Base-by-base conservation (phyloP, 495 filamentous ascomycete genomes). In the Aspergillus panamensis region DNA sequence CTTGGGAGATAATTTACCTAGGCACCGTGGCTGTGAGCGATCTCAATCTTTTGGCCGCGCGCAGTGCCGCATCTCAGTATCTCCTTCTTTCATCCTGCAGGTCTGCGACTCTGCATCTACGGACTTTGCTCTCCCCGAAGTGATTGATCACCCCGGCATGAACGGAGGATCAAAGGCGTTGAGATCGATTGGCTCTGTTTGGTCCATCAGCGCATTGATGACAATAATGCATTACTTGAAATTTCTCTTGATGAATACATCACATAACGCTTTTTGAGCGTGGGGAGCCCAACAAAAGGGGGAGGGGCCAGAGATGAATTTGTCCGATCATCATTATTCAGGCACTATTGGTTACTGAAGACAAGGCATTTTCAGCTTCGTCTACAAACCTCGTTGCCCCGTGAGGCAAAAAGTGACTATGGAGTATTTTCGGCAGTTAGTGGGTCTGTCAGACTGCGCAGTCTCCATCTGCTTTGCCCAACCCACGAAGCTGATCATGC, bases 21-120 rank as follows among this genome's bases (percentile, higher is more conserved):
- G n/a, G n/a, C 10, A 29, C n/a, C 19, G 16, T 35, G 48, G 48
- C 29, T 51, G 16, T 52, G 29, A 58, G 35, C 16, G 13, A 49
- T 43, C 56, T 52, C 56, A 52, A 39, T 51, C 35, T 35, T 57
- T 57, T 33, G 35, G 35, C n/a, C n/a, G n/a, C 33, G 45, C 47
- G 35, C 37, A 8, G 33, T 48, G 43, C 33, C 19, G 13, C 47
- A 29, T 31, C 25, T 6, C 47, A 13, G 14, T 31, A 3, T 31
- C 47, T 49, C 29, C 14, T 12, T 16, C 19, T 31, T 19, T 16
- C 47, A 5, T 31, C 47, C 29, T 49, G 20, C 19, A 29, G 9
- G 3, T 49, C 16, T 31, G 20, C 25, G 10, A 17, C 20, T 45
- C 20, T 45, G 47, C 47, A 20, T 49, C 25, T 31, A n/a, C 47